A percentile compares a stretch with the other conserved stretches of the same genome.
phyloP scores from a whole-genome alignment of 2,329 filamentous ascomycete genomes.

The Immersiporthe knoxdaviesiana region DNA sequence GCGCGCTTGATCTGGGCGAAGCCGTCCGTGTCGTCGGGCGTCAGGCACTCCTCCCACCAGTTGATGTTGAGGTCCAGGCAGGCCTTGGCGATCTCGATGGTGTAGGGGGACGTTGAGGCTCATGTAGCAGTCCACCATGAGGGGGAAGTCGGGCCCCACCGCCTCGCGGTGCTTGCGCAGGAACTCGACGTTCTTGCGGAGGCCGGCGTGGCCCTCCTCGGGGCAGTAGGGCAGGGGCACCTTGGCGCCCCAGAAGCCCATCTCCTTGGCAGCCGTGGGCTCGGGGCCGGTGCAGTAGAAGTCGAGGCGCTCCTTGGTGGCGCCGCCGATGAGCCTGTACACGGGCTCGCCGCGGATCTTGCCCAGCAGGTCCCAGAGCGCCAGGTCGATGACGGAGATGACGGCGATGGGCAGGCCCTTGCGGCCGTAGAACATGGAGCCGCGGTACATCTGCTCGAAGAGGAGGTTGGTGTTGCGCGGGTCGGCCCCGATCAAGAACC shows the following conservation, averaged over 20 bases:
- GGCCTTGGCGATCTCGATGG: constrained; percentile 85
- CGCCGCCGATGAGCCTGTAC: constrained; percentile 90
- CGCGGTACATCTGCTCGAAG: constrained; percentile 96
- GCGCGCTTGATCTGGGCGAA: constrained; percentile 89
- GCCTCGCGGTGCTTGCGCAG: constrained; percentile 81
- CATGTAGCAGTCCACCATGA: constrained; percentile 98
- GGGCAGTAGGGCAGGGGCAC: constrained; percentile 88
- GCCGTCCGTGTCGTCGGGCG: constrained; percentile 89
- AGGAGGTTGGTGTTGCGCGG: constrained; percentile 88
- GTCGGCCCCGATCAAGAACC: constrained; percentile 87
- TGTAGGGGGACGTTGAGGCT: constrained; percentile 90
- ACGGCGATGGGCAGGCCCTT: constrained; percentile 89
- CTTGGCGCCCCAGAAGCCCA: constrained; percentile 91
- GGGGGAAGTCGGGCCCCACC: constrained; percentile 86
- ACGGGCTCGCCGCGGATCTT: constrained; percentile 92
- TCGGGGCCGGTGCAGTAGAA: constrained; percentile 96
- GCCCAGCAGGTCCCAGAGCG: constrained; percentile 88
- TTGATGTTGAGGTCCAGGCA: constrained; percentile 86
- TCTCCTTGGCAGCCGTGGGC: constrained; percentile 75
- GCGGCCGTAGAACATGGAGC: constrained; percentile 93
- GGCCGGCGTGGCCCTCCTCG: constrained; percentile 79
- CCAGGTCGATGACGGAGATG: constrained; percentile 92
- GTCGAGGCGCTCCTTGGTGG: constrained; percentile 79
- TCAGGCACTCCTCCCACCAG: constrained; percentile 96
- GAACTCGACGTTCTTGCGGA: constrained; percentile 90